Evolutionary conservation across 345 rosid genomes (phyloP).

Genomic region (Populus deltoides): DNA sequence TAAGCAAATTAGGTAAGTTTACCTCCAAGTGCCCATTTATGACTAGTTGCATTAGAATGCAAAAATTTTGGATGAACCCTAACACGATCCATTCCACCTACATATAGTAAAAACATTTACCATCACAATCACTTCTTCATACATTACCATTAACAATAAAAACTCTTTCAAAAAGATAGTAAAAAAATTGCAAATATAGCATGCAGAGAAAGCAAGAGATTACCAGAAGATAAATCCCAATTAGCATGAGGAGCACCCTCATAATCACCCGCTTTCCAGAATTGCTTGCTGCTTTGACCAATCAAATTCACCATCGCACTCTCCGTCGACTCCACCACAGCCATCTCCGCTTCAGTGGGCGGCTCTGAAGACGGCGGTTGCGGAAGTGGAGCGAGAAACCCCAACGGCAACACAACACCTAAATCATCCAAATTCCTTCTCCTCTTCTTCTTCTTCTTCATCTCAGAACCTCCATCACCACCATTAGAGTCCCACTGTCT

Average conservation of each 20-base stretch:
- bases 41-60: slow-evolving; percentile 98
- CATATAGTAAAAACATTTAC: not conserved
- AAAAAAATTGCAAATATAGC: not conserved
- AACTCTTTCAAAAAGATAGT: not conserved
- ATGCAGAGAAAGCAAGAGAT: not conserved
- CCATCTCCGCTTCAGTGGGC: slow-evolving; percentile 6
- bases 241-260: slow-evolving; percentile 46
- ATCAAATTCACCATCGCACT: slow-evolving; percentile 8
- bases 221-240: slow-evolving; percentile 61
- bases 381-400: slow-evolving; percentile 48
- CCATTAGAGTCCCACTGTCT: slow-evolving; percentile 23
- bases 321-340: not conserved
- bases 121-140: not conserved
- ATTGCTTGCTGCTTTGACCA: slow-evolving; percentile 51
- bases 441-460: slow-evolving; percentile 13
- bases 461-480: slow-evolving; percentile 18
- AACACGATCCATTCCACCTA: slow-evolving; percentile 84
- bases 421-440: slow-evolving; percentile 29
- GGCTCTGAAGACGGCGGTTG: slow-evolving; percentile 11
- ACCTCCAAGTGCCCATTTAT: slow-evolving; percentile 99
- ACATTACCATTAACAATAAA: not conserved
- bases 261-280: slow-evolving; percentile 94
- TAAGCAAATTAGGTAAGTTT: not conserved
- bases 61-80: slow-evolving; percentile 94
- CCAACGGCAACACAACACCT: slow-evolving; percentile 40